These are phyloP conservation scores for Bipolaris sorokiniana DNA, from an alignment of 2,329 filamentous ascomycete species.

Conservation along the genomic window DNA sequence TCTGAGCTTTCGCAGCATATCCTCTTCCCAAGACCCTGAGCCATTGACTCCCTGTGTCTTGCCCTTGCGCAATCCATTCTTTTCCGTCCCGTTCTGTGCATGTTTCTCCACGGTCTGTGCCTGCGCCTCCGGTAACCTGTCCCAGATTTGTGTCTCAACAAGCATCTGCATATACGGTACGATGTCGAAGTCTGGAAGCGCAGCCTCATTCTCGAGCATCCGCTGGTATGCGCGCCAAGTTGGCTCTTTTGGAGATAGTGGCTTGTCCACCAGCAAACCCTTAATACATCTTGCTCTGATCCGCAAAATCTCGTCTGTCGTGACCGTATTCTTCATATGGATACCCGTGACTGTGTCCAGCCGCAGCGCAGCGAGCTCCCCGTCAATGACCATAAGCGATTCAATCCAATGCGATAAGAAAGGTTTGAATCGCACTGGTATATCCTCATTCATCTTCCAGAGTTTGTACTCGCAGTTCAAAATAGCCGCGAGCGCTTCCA, in stretches of 20 bases:
- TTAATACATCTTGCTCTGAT: conserved; percentile 39
- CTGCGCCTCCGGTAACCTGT: conserved; percentile 27
- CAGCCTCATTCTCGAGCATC: conserved; percentile 16
- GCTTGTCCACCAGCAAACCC: conserved; percentile 23
- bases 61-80: background rate
- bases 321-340: conserved; percentile 9
- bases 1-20: conserved; percentile 27
- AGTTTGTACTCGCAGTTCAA: conserved; percentile 48
- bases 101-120: conserved; percentile 1
- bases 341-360: background rate
- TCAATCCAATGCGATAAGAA: conserved; percentile 52
- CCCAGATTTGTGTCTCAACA: conserved; percentile 47
- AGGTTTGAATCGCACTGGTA: conserved; percentile 44
- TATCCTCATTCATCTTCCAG: conserved; percentile 38
- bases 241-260: conserved; percentile 7
- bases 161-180: conserved; percentile 43
- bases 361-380: background rate
- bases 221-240: conserved; percentile 25
- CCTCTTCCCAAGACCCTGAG: conserved; percentile 30
- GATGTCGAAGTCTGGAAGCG: conserved; percentile 30
- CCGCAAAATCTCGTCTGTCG: conserved; percentile 24
- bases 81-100: background rate
- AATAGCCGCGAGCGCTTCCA: conserved; percentile 33
- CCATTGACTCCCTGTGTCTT: background rate
- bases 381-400: conserved; percentile 31